Evolutionary conservation across 352 stramenopile species (phyloP), one percentile per base, ranked within the genome.

Genomic region (Globisporangium cederbergense): DNA sequence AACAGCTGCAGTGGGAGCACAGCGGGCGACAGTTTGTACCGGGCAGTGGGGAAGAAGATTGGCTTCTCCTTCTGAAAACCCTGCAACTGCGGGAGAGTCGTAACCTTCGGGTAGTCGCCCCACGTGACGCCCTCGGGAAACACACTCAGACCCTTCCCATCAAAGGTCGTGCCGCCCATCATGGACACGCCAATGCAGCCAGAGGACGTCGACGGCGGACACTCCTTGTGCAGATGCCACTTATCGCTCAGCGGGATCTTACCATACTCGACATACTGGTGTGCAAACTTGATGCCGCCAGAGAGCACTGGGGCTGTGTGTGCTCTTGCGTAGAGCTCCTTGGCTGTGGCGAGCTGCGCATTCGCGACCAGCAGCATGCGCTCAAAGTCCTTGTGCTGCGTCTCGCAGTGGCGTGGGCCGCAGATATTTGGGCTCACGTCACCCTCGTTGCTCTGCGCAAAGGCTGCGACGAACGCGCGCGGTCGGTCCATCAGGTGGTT

Each of bases 371-470:
- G 73, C n/a, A 90, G 65, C 86, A 95, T 93, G 10, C 81, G 77
- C 62, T 90, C 81, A 67, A 90, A 89, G 60, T 95, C 86, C 53
- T 90, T 78, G 61, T 93, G 74, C 62, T 95, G 73, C 5, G 79
- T 92, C 18, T 71, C 73, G 46, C 73, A 67, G 45, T 86, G 77
- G 28, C 86, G 81, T 1, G 86, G 86, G 1, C 86, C 86, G 58
- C 82, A 88, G 58, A 97, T 96, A 67, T 98, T 98, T 0, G 93
- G 93, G 46, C 89, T 97, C 61, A 98, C 93, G 65, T 98, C 93
- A 46, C 91, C 93, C 68, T 97, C 86, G 56, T 98, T 98, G 59
- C 90, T 97, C 62, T 96, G 93, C 8, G 91, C 91, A 69, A 98
- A 98, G 1, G 93, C 91, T 0, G 93, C 90, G 7, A 98, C 90